Base-by-base conservation (phyloP, 2,329 filamentous ascomycete species). In the Cordyceps cicadae region DNA sequence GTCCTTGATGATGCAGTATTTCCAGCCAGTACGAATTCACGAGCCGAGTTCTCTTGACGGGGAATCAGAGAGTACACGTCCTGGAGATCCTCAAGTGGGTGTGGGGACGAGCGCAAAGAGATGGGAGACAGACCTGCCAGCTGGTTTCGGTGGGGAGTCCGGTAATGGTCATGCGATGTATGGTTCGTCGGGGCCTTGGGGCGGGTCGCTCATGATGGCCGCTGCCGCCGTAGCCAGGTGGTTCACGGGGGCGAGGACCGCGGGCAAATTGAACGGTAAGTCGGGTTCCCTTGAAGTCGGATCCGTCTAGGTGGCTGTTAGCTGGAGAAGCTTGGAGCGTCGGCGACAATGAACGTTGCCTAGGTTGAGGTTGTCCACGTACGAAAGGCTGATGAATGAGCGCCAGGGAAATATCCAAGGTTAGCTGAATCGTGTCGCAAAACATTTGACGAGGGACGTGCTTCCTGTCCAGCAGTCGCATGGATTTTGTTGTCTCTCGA, bases 261-360 rank as follows among this genome's bases (percentile, higher is more conserved):
- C 94, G 91, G 66, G 94, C 94, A 77, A 99, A 99, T 75, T 99
- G 94, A 70, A 99, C 94, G 63, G 95, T 97, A 68, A 99, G 83
- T 71, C 94, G 91, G 77, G 96, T 91, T 76, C 92, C 93, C 87
- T 97, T 97, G 76, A 99, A 96, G 70, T 96, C 91, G 72, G 91
- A 92, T 77, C 94, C 94, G 83, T 99, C 93, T 96, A 59, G 57
- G 55, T 61, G 60, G 43, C 51, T 59, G 67, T 72, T 68, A 70
- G 68, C 45, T n/a, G 8, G 32, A 45, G 29, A 43, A 9, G n/a
- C 26, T 32, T 15, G 17, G 43, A 7, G 1, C 9, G n/a, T n/a
- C n/a, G 50, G 64, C 19, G 12, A 15, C 21, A 39, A 12, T 19
- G 39, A 4, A n/a, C 14, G 4, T 5, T 17, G 24, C 0, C 49